Conservation (phyloP, 495 filamentous ascomycete species). For the Cladorrhinum samala region DNA sequence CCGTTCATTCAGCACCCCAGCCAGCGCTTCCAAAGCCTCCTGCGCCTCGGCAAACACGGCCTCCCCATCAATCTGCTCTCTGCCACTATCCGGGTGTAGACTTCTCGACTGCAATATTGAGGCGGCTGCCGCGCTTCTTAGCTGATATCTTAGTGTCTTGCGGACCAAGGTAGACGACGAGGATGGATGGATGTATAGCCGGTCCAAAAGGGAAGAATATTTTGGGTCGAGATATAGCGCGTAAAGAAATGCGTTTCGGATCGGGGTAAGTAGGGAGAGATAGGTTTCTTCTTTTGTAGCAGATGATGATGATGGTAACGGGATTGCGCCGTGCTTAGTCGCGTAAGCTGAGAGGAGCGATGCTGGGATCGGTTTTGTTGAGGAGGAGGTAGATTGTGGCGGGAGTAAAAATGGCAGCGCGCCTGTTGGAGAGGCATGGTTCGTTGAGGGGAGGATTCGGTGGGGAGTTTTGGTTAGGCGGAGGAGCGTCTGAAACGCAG, state of each 20-base stretch:
- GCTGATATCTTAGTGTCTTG: conserved; percentile 53
- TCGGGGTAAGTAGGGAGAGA: conserved; percentile 68
- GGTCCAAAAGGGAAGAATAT: conserved; percentile 57
- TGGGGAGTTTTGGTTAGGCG: conserved; percentile 69
- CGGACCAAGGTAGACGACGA: conserved; percentile 59
- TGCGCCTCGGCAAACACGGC: conserved; percentile 61
- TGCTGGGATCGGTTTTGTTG: conserved; percentile 23
- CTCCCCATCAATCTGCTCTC: conserved; percentile 46
- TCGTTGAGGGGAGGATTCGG: conserved; percentile 66
- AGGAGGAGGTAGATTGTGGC: conserved; percentile 25
- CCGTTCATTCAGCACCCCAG: conserved; percentile 53
- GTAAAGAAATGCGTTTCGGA: conserved; percentile 86
- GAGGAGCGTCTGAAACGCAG: conserved; percentile 63
- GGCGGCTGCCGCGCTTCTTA: conserved; percentile 60
- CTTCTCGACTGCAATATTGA: neutral
- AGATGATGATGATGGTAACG: conserved; percentile 5
- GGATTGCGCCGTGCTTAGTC: conserved; percentile 22
- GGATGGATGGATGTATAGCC: conserved; percentile 61
- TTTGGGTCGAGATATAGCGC: conserved; percentile 65
- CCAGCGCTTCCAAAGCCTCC: conserved; percentile 70
- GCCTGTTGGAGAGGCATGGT: conserved; percentile 88
- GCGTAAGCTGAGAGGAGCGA: conserved; percentile 51
- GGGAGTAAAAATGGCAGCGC: conserved; percentile 82
- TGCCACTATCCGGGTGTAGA: neutral
- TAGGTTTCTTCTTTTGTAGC: conserved; percentile 67